These are phyloP conservation scores for Aspergillus alliaceus DNA, from an alignment of 2,329 filamentous ascomycete genomes.

Conservation along the genomic window DNA sequence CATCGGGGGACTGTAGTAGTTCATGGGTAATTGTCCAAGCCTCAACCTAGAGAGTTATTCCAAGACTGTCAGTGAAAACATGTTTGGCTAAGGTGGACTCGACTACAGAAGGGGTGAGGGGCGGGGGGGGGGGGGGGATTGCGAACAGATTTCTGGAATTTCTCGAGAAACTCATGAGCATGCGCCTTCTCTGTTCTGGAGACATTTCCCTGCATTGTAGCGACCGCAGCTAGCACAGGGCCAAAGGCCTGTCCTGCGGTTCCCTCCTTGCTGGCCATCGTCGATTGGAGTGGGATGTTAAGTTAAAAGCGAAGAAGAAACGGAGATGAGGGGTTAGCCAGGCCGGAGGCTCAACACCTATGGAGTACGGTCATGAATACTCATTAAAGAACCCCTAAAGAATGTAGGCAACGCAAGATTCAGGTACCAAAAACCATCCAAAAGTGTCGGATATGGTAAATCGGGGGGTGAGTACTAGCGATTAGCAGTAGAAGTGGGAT, in stretches of 20 bases:
- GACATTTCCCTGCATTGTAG: conserved; percentile 83
- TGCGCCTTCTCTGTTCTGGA: conserved; percentile 81
- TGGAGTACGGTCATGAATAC: conserved; percentile 20
- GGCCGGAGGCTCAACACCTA: conserved; percentile 26
- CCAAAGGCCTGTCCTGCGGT: conserved; percentile 68
- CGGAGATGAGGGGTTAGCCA: conserved; percentile 25
- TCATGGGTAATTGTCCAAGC: conserved; percentile 88
- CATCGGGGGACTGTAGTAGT: conserved; percentile 74
- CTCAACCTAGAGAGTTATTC: conserved; percentile 61
- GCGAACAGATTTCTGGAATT: conserved; percentile 96
- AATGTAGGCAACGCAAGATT: conserved; percentile 7
- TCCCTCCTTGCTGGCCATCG: conserved; percentile 69
- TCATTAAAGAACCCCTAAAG: conserved; percentile 21
- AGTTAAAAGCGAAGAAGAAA: conserved; percentile 19
- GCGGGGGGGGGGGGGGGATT: conserved; percentile 13
- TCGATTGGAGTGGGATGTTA: conserved; percentile 31
- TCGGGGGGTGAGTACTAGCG: conserved; percentile 8
- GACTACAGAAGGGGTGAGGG: conserved; percentile 11
- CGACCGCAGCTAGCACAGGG: conserved; percentile 83
- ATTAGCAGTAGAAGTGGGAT: conserved; percentile 23
- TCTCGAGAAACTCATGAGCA: conserved; percentile 86
- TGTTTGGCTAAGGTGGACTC: not conserved
- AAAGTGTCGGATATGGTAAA: conserved; percentile 4
- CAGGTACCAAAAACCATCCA: conserved; percentile 4
- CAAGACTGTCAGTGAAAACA: conserved; percentile 2